phyloP scores from a whole-genome alignment of 768 basidiomycete species.

The Saitozyma sp. region DNA sequence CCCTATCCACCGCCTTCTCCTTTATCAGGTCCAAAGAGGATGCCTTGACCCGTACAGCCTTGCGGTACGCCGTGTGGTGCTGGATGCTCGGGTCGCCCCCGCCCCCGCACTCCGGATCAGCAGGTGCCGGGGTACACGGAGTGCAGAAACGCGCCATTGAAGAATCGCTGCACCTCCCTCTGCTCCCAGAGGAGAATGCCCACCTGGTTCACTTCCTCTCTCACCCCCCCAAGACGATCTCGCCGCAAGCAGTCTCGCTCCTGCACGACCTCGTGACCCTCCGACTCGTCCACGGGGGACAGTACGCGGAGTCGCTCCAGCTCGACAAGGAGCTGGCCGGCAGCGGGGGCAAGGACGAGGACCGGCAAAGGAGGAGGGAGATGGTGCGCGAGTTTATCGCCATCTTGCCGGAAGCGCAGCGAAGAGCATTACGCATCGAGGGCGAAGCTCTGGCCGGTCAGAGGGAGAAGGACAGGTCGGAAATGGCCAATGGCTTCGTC shows the following conservation, averaged over 20 bases:
- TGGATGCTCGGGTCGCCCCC: slow-evolving; percentile 35
- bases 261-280: slow-evolving; percentile 45
- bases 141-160: slow-evolving; percentile 24
- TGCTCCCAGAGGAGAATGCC: slow-evolving; percentile 28
- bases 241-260: slow-evolving; percentile 21
- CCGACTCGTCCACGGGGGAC: slow-evolving; percentile 43
- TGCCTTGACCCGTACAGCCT: not conserved
- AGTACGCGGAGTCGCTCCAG: slow-evolving; percentile 39
- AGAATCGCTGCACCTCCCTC: slow-evolving; percentile 37
- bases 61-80: slow-evolving; percentile 28
- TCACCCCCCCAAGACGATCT: slow-evolving; percentile 29
- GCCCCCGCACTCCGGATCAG: slow-evolving; percentile 4
- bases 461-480: slow-evolving; percentile 7
- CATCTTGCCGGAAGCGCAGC: slow-evolving; percentile 41
- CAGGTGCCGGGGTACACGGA: slow-evolving; percentile 15
- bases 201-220: slow-evolving; percentile 39
- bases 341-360: slow-evolving; percentile 32
- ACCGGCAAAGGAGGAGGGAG: slow-evolving; percentile 38
- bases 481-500: not conserved
- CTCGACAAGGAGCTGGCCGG: slow-evolving; percentile 41
- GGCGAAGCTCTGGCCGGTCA: slow-evolving; percentile 3
- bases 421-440: slow-evolving; percentile 27
- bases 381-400: slow-evolving; percentile 48
- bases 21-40: slow-evolving; percentile 21
- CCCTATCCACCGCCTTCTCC: slow-evolving; percentile 30